A percentile compares a stretch with the other conserved stretches of the same genome.
Evolutionary conservation across 306 rosid species (phyloP).

Genomic region (Inga laurina): DNA sequence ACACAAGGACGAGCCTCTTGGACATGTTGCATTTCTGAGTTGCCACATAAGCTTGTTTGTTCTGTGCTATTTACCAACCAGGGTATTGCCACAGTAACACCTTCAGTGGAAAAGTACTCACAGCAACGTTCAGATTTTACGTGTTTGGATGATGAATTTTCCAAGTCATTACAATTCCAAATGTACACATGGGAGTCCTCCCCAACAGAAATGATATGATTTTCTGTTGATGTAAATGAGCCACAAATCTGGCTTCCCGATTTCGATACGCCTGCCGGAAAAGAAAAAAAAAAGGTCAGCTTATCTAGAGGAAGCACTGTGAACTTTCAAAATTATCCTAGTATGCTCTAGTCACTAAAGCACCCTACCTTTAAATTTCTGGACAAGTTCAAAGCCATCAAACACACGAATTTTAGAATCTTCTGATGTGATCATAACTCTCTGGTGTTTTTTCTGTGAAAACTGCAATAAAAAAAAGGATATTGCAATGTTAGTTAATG

Average conservation of each 20-base stretch:
- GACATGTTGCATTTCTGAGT: slow-evolving; percentile 20
- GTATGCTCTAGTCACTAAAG: neutral
- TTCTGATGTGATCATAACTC: slow-evolving; percentile 69
- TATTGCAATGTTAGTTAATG: slow-evolving; percentile 4
- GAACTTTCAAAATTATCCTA: neutral
- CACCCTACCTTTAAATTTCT: slow-evolving; percentile 59
- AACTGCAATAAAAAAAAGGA: slow-evolving; percentile 42
- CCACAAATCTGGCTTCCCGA: slow-evolving; percentile 71
- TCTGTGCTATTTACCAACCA: slow-evolving; percentile 54
- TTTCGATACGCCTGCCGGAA: slow-evolving; percentile 51
- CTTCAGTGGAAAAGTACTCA: slow-evolving; percentile 61
- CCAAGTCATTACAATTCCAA: slow-evolving; percentile 45
- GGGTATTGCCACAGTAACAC: slow-evolving; percentile 66
- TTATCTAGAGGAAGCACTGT: neutral
- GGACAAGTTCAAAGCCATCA: slow-evolving; percentile 54
- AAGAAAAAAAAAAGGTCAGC: neutral
- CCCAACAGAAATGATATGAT: slow-evolving; percentile 62
- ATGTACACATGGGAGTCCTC: slow-evolving; percentile 68
- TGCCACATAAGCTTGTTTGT: slow-evolving; percentile 8
- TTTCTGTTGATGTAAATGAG: slow-evolving; percentile 55
- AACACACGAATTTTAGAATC: slow-evolving; percentile 66
- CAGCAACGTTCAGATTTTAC: slow-evolving; percentile 50
- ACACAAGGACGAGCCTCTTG: slow-evolving; percentile 26
- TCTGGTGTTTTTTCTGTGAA: slow-evolving; percentile 39
- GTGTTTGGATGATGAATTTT: slow-evolving; percentile 28